These are phyloP conservation scores for Leccinum subfulvum DNA, from an alignment of 1,284 basidiomycete species.

Conservation along the genomic window DNA sequence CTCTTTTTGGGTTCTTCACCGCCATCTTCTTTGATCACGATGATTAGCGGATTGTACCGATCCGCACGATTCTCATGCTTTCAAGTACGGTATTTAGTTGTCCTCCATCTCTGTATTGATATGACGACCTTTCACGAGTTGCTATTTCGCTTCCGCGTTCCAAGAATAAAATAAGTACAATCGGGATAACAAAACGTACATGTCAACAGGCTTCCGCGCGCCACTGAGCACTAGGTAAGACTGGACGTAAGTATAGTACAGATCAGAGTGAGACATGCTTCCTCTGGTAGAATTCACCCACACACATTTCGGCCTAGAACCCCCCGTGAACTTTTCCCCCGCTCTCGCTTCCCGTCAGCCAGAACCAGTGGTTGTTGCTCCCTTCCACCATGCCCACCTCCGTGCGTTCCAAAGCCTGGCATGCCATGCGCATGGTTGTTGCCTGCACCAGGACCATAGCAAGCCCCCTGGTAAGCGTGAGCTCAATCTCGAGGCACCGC, in stretches of 20 bases:
- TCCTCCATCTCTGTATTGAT: background rate
- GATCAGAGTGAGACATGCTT: background rate
- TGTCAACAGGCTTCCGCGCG: background rate
- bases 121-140: background rate
- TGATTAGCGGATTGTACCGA: background rate
- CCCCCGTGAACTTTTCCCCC: constrained; percentile 1
- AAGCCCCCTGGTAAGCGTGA: constrained; percentile 16
- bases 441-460: constrained; percentile 14
- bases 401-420: constrained; percentile 17
- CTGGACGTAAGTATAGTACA: background rate
- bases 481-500: constrained; percentile 14
- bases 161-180: background rate
- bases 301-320: constrained; percentile 3
- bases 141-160: background rate
- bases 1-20: background rate
- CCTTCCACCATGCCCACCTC: constrained; percentile 22
- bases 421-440: constrained; percentile 18
- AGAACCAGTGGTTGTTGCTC: constrained; percentile 28
- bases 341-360: constrained; percentile 19
- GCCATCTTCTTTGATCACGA: background rate
- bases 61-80: background rate
- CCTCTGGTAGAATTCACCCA: background rate
- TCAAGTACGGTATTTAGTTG: background rate
- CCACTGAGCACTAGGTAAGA: background rate
- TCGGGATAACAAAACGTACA: background rate